phyloP scores from a whole-genome alignment of 2,329 filamentous ascomycete species.

The Colletotrichum phormii region DNA sequence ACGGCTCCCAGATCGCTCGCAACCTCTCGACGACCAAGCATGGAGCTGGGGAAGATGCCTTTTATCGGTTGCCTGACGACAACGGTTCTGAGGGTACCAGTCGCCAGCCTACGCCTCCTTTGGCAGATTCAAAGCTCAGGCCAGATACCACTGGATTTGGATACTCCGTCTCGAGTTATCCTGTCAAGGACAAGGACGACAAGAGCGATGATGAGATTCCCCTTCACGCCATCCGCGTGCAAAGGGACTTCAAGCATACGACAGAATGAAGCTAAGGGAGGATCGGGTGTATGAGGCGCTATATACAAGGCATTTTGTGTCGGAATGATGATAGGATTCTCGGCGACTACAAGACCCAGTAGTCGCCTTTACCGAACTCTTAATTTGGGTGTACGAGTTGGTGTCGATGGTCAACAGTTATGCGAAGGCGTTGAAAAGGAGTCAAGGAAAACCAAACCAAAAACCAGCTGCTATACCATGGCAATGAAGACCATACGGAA shows the following conservation, averaged over 20 bases:
- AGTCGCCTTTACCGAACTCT: neutral
- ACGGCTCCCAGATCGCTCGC: constrained; percentile 6
- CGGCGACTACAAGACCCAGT: neutral
- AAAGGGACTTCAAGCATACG: constrained; percentile 49
- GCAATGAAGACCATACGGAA: neutral
- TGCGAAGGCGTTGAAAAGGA: neutral
- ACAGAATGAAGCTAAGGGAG: neutral
- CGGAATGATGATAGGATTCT: no score
- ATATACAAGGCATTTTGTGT: no score
- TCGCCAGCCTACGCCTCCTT: neutral
- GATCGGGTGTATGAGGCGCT: neutral
- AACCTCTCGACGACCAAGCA: constrained; percentile 24
- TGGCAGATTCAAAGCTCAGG: constrained; percentile 42
- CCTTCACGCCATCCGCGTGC: constrained; percentile 51
- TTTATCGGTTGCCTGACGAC: constrained; percentile 49
- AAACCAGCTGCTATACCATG: no score
- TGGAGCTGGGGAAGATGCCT: constrained; percentile 37
- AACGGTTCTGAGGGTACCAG: constrained; percentile 41
- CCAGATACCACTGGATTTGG: constrained; percentile 45
- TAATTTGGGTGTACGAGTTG: neutral
- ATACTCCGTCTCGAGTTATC: constrained; percentile 47
- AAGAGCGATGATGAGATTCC: constrained; percentile 51
- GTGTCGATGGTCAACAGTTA: neutral
- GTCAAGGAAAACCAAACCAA: neutral
- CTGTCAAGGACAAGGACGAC: constrained; percentile 41